Evolutionary conservation across 2,329 filamentous ascomycete genomes (phyloP).

Genomic region (Domatiomyces globalis): DNA sequence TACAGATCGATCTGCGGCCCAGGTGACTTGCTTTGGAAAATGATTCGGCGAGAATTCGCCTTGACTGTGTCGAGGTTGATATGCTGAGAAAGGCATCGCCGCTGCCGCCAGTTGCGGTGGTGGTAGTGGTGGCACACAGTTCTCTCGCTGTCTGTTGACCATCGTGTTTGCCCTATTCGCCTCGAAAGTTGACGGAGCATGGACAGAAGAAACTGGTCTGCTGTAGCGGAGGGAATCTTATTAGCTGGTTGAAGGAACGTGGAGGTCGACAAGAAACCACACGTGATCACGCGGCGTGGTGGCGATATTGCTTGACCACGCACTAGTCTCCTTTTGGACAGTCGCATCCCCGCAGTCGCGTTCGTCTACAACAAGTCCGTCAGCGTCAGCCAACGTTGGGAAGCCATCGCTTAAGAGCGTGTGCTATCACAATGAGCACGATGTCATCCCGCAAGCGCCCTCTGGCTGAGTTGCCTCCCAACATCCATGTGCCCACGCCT

Average conservation of each 20-base stretch:
- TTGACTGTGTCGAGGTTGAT: neutral
- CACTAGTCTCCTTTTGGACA: neutral
- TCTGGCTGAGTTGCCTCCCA: conserved; percentile 5
- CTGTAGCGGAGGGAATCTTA: neutral
- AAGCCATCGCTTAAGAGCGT: too few species aligned
- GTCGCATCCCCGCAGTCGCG: too few species aligned
- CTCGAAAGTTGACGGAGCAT: neutral
- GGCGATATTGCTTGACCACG: neutral
- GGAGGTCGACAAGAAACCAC: neutral
- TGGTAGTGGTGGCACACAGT: too few species aligned
- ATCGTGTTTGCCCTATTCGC: too few species aligned
- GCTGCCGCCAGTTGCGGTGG: neutral
- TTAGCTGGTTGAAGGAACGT: neutral
- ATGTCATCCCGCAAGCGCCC: conserved; percentile 14
- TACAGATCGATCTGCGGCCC: neutral
- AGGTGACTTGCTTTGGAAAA: neutral
- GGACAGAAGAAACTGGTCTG: neutral
- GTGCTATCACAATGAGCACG: neutral
- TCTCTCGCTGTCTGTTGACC: too few species aligned
- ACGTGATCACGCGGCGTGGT: conserved; percentile 3
- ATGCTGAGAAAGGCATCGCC: neutral
- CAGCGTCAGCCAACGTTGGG: too few species aligned
- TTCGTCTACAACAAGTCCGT: too few species aligned
- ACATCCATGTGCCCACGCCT: conserved; percentile 13
- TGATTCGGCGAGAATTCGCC: neutral